Evolutionary conservation across 2,329 filamentous ascomycete species (phyloP).

Genomic region (Cladosporium sp.): DNA sequence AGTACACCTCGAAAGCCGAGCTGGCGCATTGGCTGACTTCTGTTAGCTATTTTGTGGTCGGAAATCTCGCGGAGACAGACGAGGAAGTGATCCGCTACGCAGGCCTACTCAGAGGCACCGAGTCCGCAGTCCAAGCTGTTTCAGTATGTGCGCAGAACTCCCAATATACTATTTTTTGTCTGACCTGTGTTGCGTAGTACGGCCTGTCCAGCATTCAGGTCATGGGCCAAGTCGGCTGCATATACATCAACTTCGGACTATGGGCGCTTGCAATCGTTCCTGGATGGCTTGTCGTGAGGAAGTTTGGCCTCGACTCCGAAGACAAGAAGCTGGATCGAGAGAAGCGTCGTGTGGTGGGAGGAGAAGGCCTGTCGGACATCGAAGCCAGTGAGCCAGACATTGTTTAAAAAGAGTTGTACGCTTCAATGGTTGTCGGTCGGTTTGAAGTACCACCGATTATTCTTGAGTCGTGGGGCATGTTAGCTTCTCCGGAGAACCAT

Average conservation of each 20-base stretch:
- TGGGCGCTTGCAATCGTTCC: constrained; percentile 60
- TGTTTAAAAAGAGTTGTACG: no score
- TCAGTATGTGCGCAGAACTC: constrained; percentile 39
- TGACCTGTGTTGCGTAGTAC: constrained; percentile 41
- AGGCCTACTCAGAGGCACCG: constrained; percentile 61
- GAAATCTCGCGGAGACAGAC: constrained; percentile 56
- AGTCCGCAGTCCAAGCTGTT: constrained; percentile 67
- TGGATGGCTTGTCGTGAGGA: constrained; percentile 59
- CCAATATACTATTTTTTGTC: not conserved
- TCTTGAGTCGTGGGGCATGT: no score
- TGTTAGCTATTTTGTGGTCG: constrained; percentile 61
- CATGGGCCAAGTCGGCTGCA: constrained; percentile 58
- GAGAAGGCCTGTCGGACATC: no score
- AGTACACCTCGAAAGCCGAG: constrained; percentile 19
- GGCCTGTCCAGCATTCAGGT: constrained; percentile 56
- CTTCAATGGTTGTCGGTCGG: no score
- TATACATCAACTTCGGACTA: constrained; percentile 65
- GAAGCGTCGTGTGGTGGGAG: not conserved
- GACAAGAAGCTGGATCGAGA: constrained; percentile 15
- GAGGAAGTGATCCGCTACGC: constrained; percentile 63
- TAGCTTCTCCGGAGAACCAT: no score
- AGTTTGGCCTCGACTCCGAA: constrained; percentile 41
- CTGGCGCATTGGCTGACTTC: not conserved
- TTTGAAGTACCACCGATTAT: no score
- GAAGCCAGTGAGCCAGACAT: no score